A percentile compares a stretch with the other conserved stretches of the same genome.
phyloP scores from a whole-genome alignment of 1,139 yeast species.

The Pneumocystis sp. region DNA sequence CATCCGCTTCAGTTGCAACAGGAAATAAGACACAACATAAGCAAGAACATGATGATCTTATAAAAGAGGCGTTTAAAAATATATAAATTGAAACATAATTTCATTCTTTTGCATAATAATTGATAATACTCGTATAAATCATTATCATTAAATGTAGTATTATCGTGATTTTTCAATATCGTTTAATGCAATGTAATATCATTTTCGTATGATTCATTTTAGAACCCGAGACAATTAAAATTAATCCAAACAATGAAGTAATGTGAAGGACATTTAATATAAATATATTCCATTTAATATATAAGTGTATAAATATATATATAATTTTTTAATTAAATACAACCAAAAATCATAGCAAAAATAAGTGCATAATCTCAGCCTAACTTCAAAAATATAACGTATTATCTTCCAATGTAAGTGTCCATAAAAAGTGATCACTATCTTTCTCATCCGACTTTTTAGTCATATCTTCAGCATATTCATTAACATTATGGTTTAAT shows the following conservation, averaged over 20 bases:
- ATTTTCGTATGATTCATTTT: no score
- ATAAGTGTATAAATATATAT: neutral
- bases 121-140: no score
- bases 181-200: no score
- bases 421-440: neutral
- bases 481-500: neutral
- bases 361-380: neutral
- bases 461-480: neutral
- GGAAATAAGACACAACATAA: conserved; percentile 82
- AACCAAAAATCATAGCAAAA: neutral
- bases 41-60: conserved; percentile 79
- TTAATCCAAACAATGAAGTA: neutral
- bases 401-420: neutral
- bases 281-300: neutral
- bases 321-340: neutral
- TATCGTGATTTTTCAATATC: neutral
- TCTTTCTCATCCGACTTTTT: neutral
- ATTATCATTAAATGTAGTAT: neutral
- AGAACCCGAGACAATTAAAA: neutral
- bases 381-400: neutral
- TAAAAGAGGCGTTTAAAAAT: conserved; percentile 49
- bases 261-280: neutral
- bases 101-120: neutral
- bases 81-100: neutral
- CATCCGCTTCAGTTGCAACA: conserved; percentile 96